A percentile compares a stretch with the other conserved stretches of the same genome.
These are phyloP conservation scores for Athelia psychrophila DNA, from an alignment of 1,284 basidiomycete genomes.

Conservation along the genomic window DNA sequence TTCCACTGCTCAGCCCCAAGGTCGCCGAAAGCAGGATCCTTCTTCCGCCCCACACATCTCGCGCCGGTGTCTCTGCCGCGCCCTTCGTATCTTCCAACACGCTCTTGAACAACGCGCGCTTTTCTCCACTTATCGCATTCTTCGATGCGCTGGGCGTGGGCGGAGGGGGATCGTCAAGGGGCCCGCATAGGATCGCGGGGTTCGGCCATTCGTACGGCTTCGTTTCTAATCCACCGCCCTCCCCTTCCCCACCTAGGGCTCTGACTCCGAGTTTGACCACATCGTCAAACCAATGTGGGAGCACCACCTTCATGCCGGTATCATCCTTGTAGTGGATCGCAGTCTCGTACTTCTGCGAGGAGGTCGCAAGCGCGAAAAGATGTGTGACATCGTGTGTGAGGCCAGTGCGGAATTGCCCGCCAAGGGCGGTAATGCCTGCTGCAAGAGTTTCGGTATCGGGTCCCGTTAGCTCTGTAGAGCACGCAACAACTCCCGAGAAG, in stretches of 20 bases:
- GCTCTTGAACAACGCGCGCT: not conserved
- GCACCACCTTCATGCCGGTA: conserved; percentile 57
- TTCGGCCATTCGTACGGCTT: conserved; percentile 74
- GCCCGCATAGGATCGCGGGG: conserved; percentile 27
- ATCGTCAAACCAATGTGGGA: conserved; percentile 87
- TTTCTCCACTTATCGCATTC: not conserved
- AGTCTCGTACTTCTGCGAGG: conserved; percentile 57
- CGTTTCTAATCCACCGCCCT: conserved; percentile 45
- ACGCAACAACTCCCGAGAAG: conserved; percentile 80
- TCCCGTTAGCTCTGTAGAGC: conserved; percentile 59
- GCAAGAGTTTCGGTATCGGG: conserved; percentile 73
- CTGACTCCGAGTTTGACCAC: conserved; percentile 57
- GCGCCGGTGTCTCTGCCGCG: conserved; percentile 6
- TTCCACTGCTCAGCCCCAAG: conserved; percentile 47
- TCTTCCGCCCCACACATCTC: conserved; percentile 39
- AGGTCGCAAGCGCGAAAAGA: conserved; percentile 60
- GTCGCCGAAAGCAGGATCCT: conserved; percentile 58
- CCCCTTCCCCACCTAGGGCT: no score
- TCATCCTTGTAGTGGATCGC: conserved; percentile 56
- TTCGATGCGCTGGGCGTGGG: conserved; percentile 11
- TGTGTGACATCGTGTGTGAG: conserved; percentile 86
- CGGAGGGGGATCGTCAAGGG: not conserved
- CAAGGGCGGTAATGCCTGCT: conserved; percentile 71
- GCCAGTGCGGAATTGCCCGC: conserved; percentile 76
- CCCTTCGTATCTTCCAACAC: not conserved